Evolutionary conservation across 164 flowering plant genomes (phyloP), one percentile per base, ranked within the genome.

Genomic region (Vitis rupestris): DNA sequence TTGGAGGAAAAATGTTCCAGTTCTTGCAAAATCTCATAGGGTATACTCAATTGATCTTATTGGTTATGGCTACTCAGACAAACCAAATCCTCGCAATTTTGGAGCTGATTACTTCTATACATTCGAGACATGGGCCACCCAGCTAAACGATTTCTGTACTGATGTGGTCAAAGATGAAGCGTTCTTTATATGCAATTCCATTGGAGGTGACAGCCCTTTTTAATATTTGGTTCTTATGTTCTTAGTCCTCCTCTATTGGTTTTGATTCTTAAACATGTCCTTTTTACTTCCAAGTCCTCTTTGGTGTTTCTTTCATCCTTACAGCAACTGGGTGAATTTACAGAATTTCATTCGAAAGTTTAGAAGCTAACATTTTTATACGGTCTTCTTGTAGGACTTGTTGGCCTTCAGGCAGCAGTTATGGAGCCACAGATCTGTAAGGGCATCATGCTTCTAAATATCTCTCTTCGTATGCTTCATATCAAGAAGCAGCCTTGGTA

Each of bases 1-100:
- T 72, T 94, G 97, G 98, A 86, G 97, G 84, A 94, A 94, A 83
- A 94, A 94, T 60, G 75, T 88, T 53, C 82, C 97, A 29, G 80
- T 86, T 76, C 92, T 94, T 69, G 91, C 88, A 69, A 81, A 78
- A 70, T 83, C 83, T 23, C 87, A 88, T 67, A 84, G 90, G 82
- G 97, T 92, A 44, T 94, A 82, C 68, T 74, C 97, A 49, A 86
- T 94, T 75, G 98, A 94, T 83, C 94, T 94, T 57, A 85, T 94
- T 82, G 98, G 98, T 67, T 94, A 94, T 76, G 99, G 99, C 70
- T 90, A 90, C 81, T 92, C 99, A 3, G 95, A 87, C 83, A 94
- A 94, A 76, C 98, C 98, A 63, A 87, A 90, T 79, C 97, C 97
- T 63, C 81, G 84, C 65, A 84, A 84, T n/a, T 83, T 93, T 78